A percentile compares a stretch with the other conserved stretches of the same genome.
phyloP scores from a whole-genome alignment of 2,329 filamentous ascomycete genomes.

The Cladophialophora bantiana region DNA sequence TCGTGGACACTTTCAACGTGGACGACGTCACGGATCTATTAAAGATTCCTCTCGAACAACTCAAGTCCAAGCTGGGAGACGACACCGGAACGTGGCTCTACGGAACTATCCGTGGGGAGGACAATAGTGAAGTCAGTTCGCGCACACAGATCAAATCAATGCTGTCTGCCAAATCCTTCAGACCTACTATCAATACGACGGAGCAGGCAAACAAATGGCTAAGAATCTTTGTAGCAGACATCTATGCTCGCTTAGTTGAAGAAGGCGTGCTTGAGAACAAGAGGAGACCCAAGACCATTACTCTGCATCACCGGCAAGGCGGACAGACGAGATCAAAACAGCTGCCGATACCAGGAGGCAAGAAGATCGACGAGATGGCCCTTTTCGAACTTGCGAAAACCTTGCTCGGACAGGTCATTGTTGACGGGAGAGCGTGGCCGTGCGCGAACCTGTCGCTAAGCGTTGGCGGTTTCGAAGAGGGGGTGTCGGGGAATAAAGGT shows the following conservation, averaged over 20 bases:
- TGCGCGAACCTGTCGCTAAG: constrained; percentile 89
- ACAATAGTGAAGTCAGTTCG: constrained; percentile 85
- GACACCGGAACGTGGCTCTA: constrained; percentile 88
- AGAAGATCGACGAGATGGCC: constrained; percentile 71
- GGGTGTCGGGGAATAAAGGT: constrained; percentile 79
- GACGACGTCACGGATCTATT: constrained; percentile 80
- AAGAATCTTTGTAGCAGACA: constrained; percentile 88
- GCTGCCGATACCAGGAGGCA: constrained; percentile 77
- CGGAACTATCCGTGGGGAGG: constrained; percentile 82
- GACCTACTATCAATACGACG: constrained; percentile 77
- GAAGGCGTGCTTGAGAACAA: constrained; percentile 89
- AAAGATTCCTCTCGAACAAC: constrained; percentile 72
- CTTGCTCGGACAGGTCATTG: constrained; percentile 77
- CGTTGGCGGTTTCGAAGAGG: constrained; percentile 92
- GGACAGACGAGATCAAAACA: constrained; percentile 77
- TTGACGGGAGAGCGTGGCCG: constrained; percentile 83
- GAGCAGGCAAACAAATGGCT: constrained; percentile 87
- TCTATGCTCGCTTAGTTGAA: constrained; percentile 86
- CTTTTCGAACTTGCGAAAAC: constrained; percentile 79
- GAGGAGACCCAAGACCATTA: constrained; percentile 83
- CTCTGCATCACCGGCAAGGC: constrained; percentile 79
- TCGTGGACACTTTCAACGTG: constrained; percentile 80
- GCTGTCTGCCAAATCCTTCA: constrained; percentile 94
- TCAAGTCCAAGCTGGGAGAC: constrained; percentile 79
- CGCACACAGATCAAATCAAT: constrained; percentile 96